Evolutionary conservation across 2,329 filamentous ascomycete species (phyloP), one percentile per base, ranked within the genome.

Genomic region (Massarina eburnea): DNA sequence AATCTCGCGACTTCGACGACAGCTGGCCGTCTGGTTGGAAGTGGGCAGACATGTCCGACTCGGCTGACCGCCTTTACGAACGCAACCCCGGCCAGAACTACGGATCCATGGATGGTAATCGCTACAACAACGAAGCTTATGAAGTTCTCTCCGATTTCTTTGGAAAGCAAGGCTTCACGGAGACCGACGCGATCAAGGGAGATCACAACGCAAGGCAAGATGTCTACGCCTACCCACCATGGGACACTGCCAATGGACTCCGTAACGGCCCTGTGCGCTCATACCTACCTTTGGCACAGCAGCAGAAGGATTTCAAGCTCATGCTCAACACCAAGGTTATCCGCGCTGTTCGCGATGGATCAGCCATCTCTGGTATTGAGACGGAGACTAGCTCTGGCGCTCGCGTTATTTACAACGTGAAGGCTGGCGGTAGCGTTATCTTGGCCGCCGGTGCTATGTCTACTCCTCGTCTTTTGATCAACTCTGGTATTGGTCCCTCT

Each of bases 21-120:
- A 86, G 86, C 64, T 90, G 87, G 73, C 86, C 86, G 1, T 53
- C 71, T 2, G 86, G 85, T 36, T 91, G 86, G 86, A 83, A 86
- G 65, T 77, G 80, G 35, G 62, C 71, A 10, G 84, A 89, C 57
- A 79, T 89, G 61, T 67, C 72, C 39, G 62, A 72, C 20, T 80
- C 85, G 4, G 81, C 83, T 8, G 70, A 79, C n/a, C 78, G 81
- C 32, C 79, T 86, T n/a, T 90, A 88, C 61, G 71, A 75, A 24
- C 78, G 84, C n/a, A 88, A 88, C 49, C 85, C 85, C 0, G 85
- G 85, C 33, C 88, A 84, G 0, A 80, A 79, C 26, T 71, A 74
- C 39, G 84, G 86, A 0, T 88, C 84, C 1, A 72, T 73, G 55
- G 85, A 91, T 56, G 82, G 81, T 34, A 72, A 81, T 54, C 75